Evolutionary conservation across 2,329 filamentous ascomycete species (phyloP).

Genomic region (Harringtonia aguacate): DNA sequence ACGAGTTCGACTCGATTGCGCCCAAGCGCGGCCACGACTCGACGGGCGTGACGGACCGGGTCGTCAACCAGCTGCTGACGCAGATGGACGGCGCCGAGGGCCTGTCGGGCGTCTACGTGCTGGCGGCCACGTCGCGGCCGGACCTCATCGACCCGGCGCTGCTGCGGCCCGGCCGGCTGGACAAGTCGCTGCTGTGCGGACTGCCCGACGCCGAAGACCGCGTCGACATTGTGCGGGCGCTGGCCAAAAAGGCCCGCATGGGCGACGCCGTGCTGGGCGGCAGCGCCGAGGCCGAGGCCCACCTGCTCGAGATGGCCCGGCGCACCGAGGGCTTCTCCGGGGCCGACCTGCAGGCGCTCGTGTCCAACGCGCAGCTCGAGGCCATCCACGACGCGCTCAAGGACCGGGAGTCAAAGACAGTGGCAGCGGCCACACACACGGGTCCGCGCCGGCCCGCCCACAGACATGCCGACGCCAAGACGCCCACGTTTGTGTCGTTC

Average conservation of each 20-base stretch:
- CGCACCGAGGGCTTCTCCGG: constrained; percentile 86
- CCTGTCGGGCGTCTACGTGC: constrained; percentile 85
- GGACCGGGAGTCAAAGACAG: constrained; percentile 31
- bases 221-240: constrained; percentile 74
- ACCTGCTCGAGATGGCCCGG: constrained; percentile 62
- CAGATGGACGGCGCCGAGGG: constrained; percentile 99
- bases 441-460: not conserved
- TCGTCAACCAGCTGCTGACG: constrained; percentile 95
- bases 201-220: constrained; percentile 74
- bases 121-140: constrained; percentile 86
- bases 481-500: constrained; percentile 67
- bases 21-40: constrained; percentile 95
- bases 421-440: not conserved
- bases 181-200: constrained; percentile 88
- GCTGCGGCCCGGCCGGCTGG: constrained; percentile 79
- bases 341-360: constrained; percentile 85
- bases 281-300: not conserved
- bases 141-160: constrained; percentile 94
- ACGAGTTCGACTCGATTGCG: constrained; percentile 96
- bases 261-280: constrained; percentile 49
- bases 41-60: constrained; percentile 95
- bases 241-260: constrained; percentile 73
- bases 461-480: not conserved
- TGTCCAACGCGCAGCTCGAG: constrained; percentile 94
- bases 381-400: constrained; percentile 89